Evolutionary conservation across 169 alveolate species (phyloP).

Genomic region (Cryptosporidium muris): DNA sequence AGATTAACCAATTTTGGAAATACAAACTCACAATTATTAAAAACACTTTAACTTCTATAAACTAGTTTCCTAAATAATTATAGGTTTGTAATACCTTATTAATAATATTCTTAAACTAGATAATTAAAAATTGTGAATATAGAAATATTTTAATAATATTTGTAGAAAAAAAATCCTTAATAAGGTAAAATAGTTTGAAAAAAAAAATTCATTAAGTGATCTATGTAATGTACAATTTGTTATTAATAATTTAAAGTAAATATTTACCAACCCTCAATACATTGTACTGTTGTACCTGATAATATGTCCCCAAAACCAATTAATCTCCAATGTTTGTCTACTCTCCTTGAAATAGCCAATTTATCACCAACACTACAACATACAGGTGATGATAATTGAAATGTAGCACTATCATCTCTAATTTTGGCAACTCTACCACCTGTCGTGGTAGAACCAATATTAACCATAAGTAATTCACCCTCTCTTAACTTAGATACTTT

Average conservation of each 20-base stretch:
- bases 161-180: no score
- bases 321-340: slow-evolving; percentile 96
- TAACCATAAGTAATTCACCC: slow-evolving; percentile 96
- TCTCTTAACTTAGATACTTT: slow-evolving; percentile 93
- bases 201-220: no score
- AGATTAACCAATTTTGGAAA: no score
- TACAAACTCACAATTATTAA: no score
- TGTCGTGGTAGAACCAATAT: slow-evolving; percentile 96
- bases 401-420: slow-evolving; percentile 73
- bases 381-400: slow-evolving; percentile 78
- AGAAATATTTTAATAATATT: no score
- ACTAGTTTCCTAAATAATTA: no score
- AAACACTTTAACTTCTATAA: no score
- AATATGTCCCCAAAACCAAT: slow-evolving; percentile 97
- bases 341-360: slow-evolving; percentile 96
- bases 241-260: not conserved
- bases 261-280: slow-evolving; percentile 32
- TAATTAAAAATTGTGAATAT: no score
- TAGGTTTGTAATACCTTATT: no score
- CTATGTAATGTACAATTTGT: no score
- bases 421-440: slow-evolving; percentile 92
- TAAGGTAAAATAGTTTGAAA: no score
- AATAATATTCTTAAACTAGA: no score
- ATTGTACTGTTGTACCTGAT: slow-evolving; percentile 48
- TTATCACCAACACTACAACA: slow-evolving; percentile 93